Evolutionary conservation across 768 basidiomycete species (phyloP).

Genomic region (Goffeauzyma gilvescens): DNA sequence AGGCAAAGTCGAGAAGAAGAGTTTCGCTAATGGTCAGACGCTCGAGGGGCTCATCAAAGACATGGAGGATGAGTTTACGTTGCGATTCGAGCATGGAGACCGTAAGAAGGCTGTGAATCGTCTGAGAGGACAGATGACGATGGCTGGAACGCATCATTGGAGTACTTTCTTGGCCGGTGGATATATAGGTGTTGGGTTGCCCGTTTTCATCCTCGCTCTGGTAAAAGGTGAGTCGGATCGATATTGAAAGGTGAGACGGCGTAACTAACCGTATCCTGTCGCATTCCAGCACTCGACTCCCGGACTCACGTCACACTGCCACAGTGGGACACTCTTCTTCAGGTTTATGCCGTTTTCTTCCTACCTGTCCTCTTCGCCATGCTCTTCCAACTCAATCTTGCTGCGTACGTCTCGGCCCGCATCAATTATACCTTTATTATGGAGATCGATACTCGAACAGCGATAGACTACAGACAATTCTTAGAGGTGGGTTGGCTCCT

Average conservation of each 20-base stretch:
- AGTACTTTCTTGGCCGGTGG: constrained; percentile 53
- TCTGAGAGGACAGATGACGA: constrained; percentile 38
- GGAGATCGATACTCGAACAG: constrained; percentile 51
- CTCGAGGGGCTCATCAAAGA: constrained; percentile 52
- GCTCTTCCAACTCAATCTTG: constrained; percentile 63
- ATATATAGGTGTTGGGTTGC: constrained; percentile 51
- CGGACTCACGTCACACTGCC: constrained; percentile 42
- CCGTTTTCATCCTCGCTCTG: constrained; percentile 48
- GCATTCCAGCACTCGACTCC: constrained; percentile 39
- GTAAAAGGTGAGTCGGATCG: constrained; percentile 40
- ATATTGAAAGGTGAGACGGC: not conserved
- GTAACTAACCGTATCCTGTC: not conserved
- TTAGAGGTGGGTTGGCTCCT: constrained; percentile 38
- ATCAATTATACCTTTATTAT: constrained; percentile 52
- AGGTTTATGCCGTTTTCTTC: constrained; percentile 54
- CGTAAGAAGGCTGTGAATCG: constrained; percentile 53
- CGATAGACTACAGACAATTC: constrained; percentile 61
- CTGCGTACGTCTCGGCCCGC: constrained; percentile 52
- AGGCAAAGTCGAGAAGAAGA: constrained; percentile 54
- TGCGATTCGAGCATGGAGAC: constrained; percentile 56
- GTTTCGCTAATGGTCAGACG: constrained; percentile 46
- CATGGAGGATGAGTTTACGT: constrained; percentile 58
- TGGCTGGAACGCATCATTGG: constrained; percentile 16
- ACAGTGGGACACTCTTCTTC: constrained; percentile 54
- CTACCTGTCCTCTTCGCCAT: constrained; percentile 58